These are phyloP conservation scores for Chlorencoelia australis DNA, from an alignment of 2,329 filamentous ascomycete species.

Conservation along the genomic window DNA sequence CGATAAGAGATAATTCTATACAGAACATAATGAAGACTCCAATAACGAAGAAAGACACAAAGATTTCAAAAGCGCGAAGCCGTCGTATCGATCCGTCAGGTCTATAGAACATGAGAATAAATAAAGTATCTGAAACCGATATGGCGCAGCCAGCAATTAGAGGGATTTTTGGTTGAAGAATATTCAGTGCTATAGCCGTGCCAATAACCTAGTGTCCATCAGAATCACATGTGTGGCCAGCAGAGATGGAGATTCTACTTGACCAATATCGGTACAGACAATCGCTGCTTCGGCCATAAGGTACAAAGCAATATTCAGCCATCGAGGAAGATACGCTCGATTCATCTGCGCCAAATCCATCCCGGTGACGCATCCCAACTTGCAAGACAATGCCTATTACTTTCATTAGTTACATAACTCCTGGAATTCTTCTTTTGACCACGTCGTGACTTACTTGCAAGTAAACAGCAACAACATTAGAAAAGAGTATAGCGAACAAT, in stretches of 20 bases:
- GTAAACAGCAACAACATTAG: conserved; percentile 44
- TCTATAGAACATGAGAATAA: conserved; percentile 55
- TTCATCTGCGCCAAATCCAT: conserved; percentile 42
- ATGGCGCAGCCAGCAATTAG: conserved; percentile 57
- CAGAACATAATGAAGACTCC: conserved; percentile 60
- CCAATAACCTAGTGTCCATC: conserved; percentile 46
- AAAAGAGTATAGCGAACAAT: conserved; percentile 43
- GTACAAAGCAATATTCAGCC: conserved; percentile 42
- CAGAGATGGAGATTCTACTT: conserved; percentile 21
- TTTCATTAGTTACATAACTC: background rate
- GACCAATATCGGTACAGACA: conserved; percentile 17
- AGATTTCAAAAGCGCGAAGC: conserved; percentile 49
- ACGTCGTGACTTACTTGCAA: conserved; percentile 1
- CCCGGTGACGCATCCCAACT: conserved; percentile 39
- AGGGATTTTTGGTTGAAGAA: conserved; percentile 51
- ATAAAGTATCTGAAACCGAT: conserved; percentile 55
- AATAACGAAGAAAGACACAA: conserved; percentile 51
- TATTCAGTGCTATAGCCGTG: conserved; percentile 58
- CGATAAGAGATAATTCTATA: conserved; percentile 53
- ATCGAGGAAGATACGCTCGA: conserved; percentile 37
- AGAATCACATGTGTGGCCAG: background rate
- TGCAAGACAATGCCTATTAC: conserved; percentile 1
- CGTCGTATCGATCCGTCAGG: conserved; percentile 46
- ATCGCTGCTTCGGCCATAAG: conserved; percentile 39
- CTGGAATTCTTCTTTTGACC: background rate